Evolutionary conservation across 1,284 basidiomycete genomes (phyloP).

Genomic region (Melanopsichium pennsylvanicum): DNA sequence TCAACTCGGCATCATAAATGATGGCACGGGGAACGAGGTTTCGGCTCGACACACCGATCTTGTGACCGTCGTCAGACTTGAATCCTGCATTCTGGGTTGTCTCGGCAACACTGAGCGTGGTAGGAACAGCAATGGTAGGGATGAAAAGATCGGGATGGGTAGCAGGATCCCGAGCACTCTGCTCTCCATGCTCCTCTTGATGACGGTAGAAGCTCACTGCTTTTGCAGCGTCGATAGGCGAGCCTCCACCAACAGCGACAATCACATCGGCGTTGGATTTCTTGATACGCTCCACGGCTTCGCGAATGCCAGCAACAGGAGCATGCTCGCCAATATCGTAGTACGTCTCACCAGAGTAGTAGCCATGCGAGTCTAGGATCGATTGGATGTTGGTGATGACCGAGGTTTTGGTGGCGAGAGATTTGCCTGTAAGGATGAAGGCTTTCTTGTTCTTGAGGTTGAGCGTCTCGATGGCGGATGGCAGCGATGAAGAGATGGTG

Average conservation of each 20-base stretch:
- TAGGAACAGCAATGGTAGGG: slow-evolving; percentile 75
- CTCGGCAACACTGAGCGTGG: slow-evolving; percentile 81
- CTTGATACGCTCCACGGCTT: slow-evolving; percentile 70
- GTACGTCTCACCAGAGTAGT: slow-evolving; percentile 69
- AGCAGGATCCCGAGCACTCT: slow-evolving; percentile 15
- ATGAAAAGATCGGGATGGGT: slow-evolving; percentile 60
- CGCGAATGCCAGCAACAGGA: slow-evolving; percentile 75
- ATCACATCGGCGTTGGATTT: slow-evolving; percentile 72
- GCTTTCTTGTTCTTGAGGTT: slow-evolving; percentile 36
- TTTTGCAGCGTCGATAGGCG: slow-evolving; percentile 76
- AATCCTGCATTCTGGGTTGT: slow-evolving; percentile 74
- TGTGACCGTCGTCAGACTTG: slow-evolving; percentile 76
- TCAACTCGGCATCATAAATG: slow-evolving; percentile 80
- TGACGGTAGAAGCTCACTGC: slow-evolving; percentile 45
- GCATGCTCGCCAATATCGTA: slow-evolving; percentile 79
- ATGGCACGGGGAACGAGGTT: slow-evolving; percentile 68
- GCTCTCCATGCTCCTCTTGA: slow-evolving; percentile 23
- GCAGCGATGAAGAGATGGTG: slow-evolving; percentile 20
- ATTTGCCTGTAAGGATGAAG: slow-evolving; percentile 51
- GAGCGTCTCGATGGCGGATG: slow-evolving; percentile 25
- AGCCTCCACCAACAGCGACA: slow-evolving; percentile 77
- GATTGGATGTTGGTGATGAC: slow-evolving; percentile 36
- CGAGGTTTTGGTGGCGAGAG: slow-evolving; percentile 47
- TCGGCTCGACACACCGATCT: slow-evolving; percentile 71
- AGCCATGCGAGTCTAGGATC: slow-evolving; percentile 28